A percentile compares a stretch with the other conserved stretches of the same genome.
phyloP scores from a whole-genome alignment of 1,284 basidiomycete genomes.

The Trametes pubescens region DNA sequence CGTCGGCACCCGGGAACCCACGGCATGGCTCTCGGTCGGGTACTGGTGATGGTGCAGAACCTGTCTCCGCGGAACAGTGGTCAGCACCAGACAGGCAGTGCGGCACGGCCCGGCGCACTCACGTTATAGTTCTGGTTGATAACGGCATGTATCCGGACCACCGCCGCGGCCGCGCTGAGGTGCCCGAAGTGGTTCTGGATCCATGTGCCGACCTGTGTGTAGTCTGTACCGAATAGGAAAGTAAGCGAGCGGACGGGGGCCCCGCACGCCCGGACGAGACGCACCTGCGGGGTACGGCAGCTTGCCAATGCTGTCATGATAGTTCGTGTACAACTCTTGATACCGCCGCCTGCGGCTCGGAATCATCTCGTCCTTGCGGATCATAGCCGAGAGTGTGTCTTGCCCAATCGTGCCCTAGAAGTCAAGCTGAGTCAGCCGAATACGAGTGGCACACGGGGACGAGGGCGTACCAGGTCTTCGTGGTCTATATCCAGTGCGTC shows the following conservation, averaged over 20 bases:
- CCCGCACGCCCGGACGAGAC: slow-evolving; percentile 13
- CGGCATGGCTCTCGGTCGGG: slow-evolving; percentile 4
- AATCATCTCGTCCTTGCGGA: slow-evolving; percentile 71
- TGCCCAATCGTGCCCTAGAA: slow-evolving; percentile 67
- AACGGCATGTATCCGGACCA: slow-evolving; percentile 74
- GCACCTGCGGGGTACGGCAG: slow-evolving; percentile 63
- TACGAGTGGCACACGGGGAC: slow-evolving; percentile 2
- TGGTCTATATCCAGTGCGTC: slow-evolving; percentile 19
- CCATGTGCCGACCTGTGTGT: slow-evolving; percentile 65
- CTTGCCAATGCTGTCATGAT: slow-evolving; percentile 54
- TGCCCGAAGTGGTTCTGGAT: slow-evolving; percentile 61
- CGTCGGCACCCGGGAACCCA: slow-evolving; percentile 59
- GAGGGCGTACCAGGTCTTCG: slow-evolving; percentile 28
- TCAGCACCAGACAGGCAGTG: background rate
- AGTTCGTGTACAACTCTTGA: slow-evolving; percentile 52
- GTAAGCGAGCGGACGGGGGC: background rate
- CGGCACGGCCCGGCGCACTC: slow-evolving; percentile 1
- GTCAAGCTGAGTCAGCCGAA: slow-evolving; percentile 7
- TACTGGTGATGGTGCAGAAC: slow-evolving; percentile 27
- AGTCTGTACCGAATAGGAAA: slow-evolving; percentile 50
- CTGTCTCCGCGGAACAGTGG: slow-evolving; percentile 31
- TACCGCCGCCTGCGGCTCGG: slow-evolving; percentile 64
- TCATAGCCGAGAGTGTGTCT: slow-evolving; percentile 71
- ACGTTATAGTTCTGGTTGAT: slow-evolving; percentile 68
- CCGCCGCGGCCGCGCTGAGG: slow-evolving; percentile 64